phyloP scores from a whole-genome alignment of 257 asterid species.

The Euphrasia confusa region DNA sequence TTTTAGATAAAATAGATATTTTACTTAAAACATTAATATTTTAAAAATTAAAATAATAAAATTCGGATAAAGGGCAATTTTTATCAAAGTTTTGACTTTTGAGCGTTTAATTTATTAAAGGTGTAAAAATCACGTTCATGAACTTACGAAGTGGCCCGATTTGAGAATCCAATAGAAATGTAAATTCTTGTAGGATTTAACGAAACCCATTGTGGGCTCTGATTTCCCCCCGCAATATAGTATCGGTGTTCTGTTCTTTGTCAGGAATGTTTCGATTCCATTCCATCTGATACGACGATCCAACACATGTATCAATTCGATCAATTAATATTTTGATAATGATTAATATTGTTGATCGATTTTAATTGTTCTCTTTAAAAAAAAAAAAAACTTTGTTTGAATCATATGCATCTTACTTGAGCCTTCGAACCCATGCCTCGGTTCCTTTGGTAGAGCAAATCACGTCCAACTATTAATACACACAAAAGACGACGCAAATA shows the following conservation, averaged over 20 bases:
- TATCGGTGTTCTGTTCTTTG: constrained; percentile 53
- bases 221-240: constrained; percentile 46
- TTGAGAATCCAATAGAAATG: constrained; percentile 90
- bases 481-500: constrained; percentile 11
- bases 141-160: constrained; percentile 97
- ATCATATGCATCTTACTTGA: constrained; percentile 65
- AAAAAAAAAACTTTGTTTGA: too few relatives aligned
- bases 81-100: too few relatives aligned
- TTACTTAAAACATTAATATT: too few relatives aligned
- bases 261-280: constrained; percentile 57
- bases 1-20: too few relatives aligned
- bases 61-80: too few relatives aligned
- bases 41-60: too few relatives aligned
- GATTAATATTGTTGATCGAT: not conserved
- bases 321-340: not conserved
- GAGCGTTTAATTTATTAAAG: too few relatives aligned
- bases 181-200: constrained; percentile 63
- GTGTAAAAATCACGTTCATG: too few relatives aligned
- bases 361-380: too few relatives aligned
- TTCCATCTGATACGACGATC: constrained; percentile 54
- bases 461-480: constrained; percentile 52
- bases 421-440: constrained; percentile 86
- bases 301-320: not conserved
- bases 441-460: constrained; percentile 90
- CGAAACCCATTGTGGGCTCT: constrained; percentile 51